Evolutionary conservation across 2,329 filamentous ascomycete genomes (phyloP), one percentile per base, ranked within the genome.

Genomic region (Taxawa tesnikishii): DNA sequence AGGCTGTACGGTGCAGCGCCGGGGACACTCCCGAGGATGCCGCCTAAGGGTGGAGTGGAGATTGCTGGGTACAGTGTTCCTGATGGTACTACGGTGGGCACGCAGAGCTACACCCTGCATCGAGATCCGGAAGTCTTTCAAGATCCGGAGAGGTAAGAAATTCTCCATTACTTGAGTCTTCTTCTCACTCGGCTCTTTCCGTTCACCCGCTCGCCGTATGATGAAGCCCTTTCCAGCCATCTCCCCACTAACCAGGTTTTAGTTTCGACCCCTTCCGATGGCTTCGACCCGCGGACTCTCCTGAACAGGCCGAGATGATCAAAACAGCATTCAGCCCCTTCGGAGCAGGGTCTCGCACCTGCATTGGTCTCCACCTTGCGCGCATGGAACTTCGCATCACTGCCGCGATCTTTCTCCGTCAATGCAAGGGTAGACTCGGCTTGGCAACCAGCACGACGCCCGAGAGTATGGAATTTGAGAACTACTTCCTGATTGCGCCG

Each of bases 1-100:
- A 43, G 51, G 6, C 36, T 55, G 8, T 52, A 53, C 31, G 46
- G 46, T 12, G 50, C 49, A 21, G 49, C 44, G 6, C 51, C 50
- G 3, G 47, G 43, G 12, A 42, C 38, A 4, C 39, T 54, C 2
- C 50, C 50, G 6, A 38, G 51, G 5, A 33, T 41, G 2, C 43
- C 47, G 0, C 51, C 50, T 3, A 29, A 34, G 10, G 42, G 42
- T 12, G 50, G 51, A 4, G 27, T 34, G 2, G 40, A 33, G 6
- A 21, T 50, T 3, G 38, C 32, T 6, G 38, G 35, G 8, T 43
- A 42, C 37, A 44, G 37, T 36, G 31, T 52, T 7, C 48, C 49
- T 6, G 38, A 33, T 15, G 44, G 43, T 15, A 45, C 37, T 4
- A 42, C 38, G 5, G 45, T 48, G 7, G 39, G 38, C 9, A 50